phyloP scores from a whole-genome alignment of 495 filamentous ascomycete species.

The Polyplosphaeria fusca region DNA sequence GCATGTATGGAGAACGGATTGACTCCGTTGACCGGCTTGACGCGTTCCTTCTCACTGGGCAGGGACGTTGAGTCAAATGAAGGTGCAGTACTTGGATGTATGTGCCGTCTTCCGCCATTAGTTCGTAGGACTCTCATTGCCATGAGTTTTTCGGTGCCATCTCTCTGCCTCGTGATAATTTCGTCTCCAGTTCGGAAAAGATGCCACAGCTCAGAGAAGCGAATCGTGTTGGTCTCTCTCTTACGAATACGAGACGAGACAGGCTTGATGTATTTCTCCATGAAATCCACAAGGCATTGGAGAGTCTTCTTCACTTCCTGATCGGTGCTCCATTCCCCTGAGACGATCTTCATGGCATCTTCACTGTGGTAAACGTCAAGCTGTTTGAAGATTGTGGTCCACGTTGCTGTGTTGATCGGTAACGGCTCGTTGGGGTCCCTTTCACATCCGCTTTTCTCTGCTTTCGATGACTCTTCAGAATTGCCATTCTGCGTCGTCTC shows the following conservation, averaged over 20 bases:
- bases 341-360: background rate
- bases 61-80: background rate
- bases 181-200: constrained; percentile 5
- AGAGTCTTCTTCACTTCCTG: background rate
- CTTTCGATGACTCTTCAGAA: background rate
- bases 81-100: background rate
- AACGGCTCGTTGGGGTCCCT: background rate
- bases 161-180: background rate
- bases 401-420: background rate
- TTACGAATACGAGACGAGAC: background rate
- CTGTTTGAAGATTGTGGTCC: background rate
- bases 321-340: background rate
- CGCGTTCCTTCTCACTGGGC: background rate
- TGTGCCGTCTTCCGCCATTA: constrained; percentile 5
- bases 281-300: constrained; percentile 1
- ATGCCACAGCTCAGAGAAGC: constrained; percentile 12
- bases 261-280: background rate
- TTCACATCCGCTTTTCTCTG: background rate
- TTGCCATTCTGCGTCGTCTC: background rate
- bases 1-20: constrained; percentile 7
- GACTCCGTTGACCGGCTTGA: constrained; percentile 3
- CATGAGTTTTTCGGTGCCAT: background rate
- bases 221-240: background rate
- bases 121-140: constrained; percentile 1
- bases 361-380: background rate